Evolutionary conservation across 768 basidiomycete species (phyloP).

Genomic region (Boletus barrowsii): DNA sequence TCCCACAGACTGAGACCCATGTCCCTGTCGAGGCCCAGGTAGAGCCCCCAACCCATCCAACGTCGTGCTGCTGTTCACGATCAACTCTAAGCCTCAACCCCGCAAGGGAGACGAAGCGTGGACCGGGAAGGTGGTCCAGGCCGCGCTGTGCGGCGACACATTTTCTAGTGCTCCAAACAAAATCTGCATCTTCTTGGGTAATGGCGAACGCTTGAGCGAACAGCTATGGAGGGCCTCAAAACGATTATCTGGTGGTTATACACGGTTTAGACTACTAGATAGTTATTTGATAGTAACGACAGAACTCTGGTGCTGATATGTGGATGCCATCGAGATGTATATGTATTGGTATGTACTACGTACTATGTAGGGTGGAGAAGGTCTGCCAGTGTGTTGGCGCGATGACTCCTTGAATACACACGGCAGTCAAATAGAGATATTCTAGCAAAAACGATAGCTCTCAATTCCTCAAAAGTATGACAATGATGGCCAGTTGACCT

Average conservation of each 20-base stretch:
- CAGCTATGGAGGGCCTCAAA: slow-evolving; percentile 51
- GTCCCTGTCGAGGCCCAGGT: slow-evolving; percentile 60
- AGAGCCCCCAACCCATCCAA: slow-evolving; percentile 68
- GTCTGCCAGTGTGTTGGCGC: too few species aligned
- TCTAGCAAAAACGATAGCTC: too few species aligned
- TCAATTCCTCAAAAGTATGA: too few species aligned
- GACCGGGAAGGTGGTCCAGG: slow-evolving; percentile 63
- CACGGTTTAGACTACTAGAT: slow-evolving; percentile 37
- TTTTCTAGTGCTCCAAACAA: slow-evolving; percentile 46
- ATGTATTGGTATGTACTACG: too few species aligned
- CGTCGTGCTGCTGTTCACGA: slow-evolving; percentile 46
- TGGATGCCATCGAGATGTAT: too few species aligned
- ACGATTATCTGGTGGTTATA: slow-evolving; percentile 60
- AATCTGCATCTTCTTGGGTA: slow-evolving; percentile 32
- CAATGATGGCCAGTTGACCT: too few species aligned
- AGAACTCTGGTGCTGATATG: too few species aligned
- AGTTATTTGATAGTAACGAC: too few species aligned
- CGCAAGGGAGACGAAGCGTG: slow-evolving; percentile 58
- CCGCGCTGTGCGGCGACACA: slow-evolving; percentile 43
- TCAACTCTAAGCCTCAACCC: slow-evolving; percentile 60
- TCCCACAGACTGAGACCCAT: slow-evolving; percentile 66
- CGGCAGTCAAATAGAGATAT: too few species aligned
- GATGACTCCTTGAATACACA: too few species aligned
- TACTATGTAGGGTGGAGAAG: too few species aligned
- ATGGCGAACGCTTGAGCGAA: slow-evolving; percentile 42